These are phyloP conservation scores for Mrakia hoshinonis DNA, from an alignment of 768 basidiomycete genomes.

Conservation along the genomic window DNA sequence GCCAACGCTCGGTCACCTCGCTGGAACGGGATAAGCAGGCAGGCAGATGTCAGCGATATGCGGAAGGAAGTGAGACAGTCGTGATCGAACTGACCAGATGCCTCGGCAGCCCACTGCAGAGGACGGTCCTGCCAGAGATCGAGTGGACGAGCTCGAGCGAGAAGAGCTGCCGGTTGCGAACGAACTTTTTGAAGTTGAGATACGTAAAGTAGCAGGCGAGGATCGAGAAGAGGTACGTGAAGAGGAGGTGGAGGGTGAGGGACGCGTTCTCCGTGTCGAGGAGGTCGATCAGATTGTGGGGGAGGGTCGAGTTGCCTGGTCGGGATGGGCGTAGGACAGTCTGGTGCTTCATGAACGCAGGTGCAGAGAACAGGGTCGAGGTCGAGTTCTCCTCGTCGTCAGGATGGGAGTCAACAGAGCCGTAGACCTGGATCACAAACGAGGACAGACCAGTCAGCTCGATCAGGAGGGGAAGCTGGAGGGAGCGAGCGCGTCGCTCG, in stretches of 20 bases:
- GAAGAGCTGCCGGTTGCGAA: slow-evolving; percentile 84
- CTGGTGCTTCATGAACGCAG: slow-evolving; percentile 34
- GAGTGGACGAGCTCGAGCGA: slow-evolving; percentile 90
- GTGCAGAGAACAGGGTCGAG: neutral
- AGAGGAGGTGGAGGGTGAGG: slow-evolving; percentile 76
- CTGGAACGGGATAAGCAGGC: slow-evolving; percentile 37
- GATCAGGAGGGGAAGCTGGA: neutral
- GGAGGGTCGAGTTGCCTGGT: slow-evolving; percentile 42
- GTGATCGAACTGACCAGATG: neutral
- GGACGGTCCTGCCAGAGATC: slow-evolving; percentile 58
- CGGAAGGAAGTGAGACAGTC: neutral
- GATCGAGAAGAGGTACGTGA: slow-evolving; percentile 87
- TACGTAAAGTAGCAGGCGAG: slow-evolving; percentile 78
- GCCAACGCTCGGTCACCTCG: slow-evolving; percentile 28
- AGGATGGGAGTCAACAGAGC: slow-evolving; percentile 44
- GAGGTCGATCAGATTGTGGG: slow-evolving; percentile 50
- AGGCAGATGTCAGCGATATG: neutral
- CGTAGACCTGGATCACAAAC: slow-evolving; percentile 36
- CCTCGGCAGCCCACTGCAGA: slow-evolving; percentile 10
- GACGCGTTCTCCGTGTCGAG: slow-evolving; percentile 78
- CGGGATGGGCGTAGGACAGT: slow-evolving; percentile 44
- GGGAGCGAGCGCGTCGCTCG: neutral
- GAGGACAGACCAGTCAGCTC: too few species aligned
- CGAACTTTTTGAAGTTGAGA: slow-evolving; percentile 78
- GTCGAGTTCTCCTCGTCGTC: slow-evolving; percentile 39